phyloP scores from a whole-genome alignment of 495 filamentous ascomycete genomes.

The Xylaria palmicola region DNA sequence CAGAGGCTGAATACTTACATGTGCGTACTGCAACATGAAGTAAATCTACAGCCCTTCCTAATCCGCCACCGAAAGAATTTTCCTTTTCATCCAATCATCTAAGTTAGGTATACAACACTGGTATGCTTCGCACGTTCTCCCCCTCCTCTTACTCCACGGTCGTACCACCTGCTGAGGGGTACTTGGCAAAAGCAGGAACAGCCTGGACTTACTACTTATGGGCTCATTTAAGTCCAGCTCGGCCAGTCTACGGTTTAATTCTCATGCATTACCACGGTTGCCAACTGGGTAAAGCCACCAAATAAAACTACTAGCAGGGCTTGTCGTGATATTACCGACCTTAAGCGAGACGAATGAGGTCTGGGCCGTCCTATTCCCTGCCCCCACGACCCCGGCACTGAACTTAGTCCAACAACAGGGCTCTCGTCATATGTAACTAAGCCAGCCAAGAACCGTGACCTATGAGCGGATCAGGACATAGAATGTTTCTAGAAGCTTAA shows the following conservation, averaged over 20 bases:
- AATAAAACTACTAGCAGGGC: not conserved
- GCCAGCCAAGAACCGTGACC: not conserved
- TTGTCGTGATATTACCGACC: not conserved
- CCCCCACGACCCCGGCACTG: no score
- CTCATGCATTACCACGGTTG: not conserved
- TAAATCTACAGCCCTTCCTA: no score
- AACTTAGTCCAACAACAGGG: no score
- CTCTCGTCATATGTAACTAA: no score
- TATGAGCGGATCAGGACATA: not conserved
- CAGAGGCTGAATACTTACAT: no score
- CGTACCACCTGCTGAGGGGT: no score
- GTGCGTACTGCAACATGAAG: no score
- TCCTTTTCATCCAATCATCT: no score
- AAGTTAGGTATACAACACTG: no score
- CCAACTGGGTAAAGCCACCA: not conserved
- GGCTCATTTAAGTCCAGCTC: not conserved
- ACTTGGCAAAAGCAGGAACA: no score
- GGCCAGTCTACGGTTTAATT: conserved; percentile 5
- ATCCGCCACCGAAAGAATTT: no score
- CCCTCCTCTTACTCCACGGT: not conserved
- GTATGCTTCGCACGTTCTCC: no score
- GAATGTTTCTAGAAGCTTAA: conserved; percentile 10
- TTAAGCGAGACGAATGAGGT: conserved; percentile 8
- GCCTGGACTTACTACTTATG: not conserved
- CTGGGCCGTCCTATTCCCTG: not conserved